Evolutionary conservation across 805 yeast species (phyloP).

Genomic region (Teunomyces panamensis): DNA sequence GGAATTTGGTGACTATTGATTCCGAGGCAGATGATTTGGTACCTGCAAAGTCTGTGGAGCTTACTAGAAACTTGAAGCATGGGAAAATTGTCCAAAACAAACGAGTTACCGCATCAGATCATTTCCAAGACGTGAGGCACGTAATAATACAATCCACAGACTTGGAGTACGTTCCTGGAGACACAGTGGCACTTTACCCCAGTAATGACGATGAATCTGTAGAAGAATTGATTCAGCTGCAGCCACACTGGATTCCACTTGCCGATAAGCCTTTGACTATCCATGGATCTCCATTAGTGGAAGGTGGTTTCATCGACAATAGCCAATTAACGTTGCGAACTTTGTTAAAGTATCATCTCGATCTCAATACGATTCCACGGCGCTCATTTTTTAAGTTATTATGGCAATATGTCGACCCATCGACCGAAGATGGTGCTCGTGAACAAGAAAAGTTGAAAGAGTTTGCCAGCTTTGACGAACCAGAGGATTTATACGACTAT

Average conservation of each 20-base stretch:
- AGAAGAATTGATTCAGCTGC: conserved; percentile 59
- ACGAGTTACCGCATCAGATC: conserved; percentile 66
- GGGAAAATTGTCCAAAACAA: conserved; percentile 52
- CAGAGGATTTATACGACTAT: conserved; percentile 82
- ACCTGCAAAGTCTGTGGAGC: conserved; percentile 10
- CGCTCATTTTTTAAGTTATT: conserved; percentile 73
- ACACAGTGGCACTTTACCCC: conserved; percentile 75
- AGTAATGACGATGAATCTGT: conserved; percentile 65
- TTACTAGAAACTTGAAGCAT: conserved; percentile 15
- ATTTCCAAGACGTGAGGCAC: conserved; percentile 88
- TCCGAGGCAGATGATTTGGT: conserved; percentile 18
- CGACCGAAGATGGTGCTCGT: conserved; percentile 58
- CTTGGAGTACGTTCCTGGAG: conserved; percentile 66
- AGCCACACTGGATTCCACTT: conserved; percentile 62
- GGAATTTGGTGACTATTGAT: conserved; percentile 16
- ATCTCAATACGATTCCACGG: conserved; percentile 78
- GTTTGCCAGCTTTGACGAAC: conserved; percentile 66
- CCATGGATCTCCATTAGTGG: conserved; percentile 36
- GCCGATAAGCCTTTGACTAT: conserved; percentile 60
- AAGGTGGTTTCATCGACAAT: conserved; percentile 60
- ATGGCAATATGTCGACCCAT: conserved; percentile 58
- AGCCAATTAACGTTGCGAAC: conserved; percentile 60
- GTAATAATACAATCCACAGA: conserved; percentile 41
- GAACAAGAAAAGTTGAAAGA: conserved; percentile 77
- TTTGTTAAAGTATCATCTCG: conserved; percentile 75